Evolutionary conservation across 352 stramenopile genomes (phyloP), one percentile per base, ranked within the genome.

Genomic region (Phytopythium helicoides): DNA sequence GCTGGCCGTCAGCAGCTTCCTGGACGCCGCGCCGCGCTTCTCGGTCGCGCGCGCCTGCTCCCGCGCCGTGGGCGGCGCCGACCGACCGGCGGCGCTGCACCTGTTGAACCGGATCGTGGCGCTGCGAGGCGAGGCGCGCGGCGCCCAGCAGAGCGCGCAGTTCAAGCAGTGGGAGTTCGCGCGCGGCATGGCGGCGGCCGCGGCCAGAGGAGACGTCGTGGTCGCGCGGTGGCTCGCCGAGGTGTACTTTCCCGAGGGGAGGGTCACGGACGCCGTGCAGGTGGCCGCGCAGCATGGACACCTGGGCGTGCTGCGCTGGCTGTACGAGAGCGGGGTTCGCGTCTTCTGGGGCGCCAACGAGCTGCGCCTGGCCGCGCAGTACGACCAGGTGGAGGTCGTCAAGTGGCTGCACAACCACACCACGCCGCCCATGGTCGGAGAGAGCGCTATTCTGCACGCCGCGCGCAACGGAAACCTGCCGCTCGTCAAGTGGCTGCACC

Each of bases 291-390:
- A n/a, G 9, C 55, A 67, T 33, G 62, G 58, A 9, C 49, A 61
- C 12, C n/a, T 71, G 21, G 6, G 47, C 3, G 58, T 71, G 9
- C 36, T 71, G 0, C n/a, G 16, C 22, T 71, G 62, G 62, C 33
- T 71, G 1, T 56, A 67, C 15, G 16, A 52, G 2, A 34, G 64
- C 28, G 56, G 62, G 26, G 57, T 66, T 22, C 57, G 62, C 22
- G 54, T 71, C n/a, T 71, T 71, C 47, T 71, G 63, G 63, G 63
- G 63, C 0, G 63, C 63, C 1, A 71, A 71, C 41, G 63, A 71
- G 18, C 54, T 71, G 12, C 62, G 58, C 14, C 65, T 64, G 22
- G 62, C 62, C 14, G 44, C 67, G 3, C 48, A 64, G 34, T 38
- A 56, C 12, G 46, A 68, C 35, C 58, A 71, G 26, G 28, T 33